Evolutionary conservation across 2,329 filamentous ascomycete species (phyloP).

Genomic region (Fusarium floridanum): DNA sequence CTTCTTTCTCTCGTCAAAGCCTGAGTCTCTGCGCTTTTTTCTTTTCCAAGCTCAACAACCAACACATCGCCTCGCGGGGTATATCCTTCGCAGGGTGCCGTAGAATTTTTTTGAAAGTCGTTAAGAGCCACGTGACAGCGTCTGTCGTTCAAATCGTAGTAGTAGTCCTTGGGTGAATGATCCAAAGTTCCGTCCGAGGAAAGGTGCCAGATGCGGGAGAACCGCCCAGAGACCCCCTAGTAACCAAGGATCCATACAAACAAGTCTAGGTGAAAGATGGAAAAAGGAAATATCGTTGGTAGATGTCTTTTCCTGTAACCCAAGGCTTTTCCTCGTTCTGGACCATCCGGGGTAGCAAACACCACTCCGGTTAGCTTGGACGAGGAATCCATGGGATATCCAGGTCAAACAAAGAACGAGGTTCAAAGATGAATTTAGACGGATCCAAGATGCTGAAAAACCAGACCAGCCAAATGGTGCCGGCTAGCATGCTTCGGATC

Average conservation of each 20-base stretch:
- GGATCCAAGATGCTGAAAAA: slow-evolving; percentile 48
- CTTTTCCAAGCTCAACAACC: slow-evolving; percentile 53
- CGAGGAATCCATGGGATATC: slow-evolving; percentile 18
- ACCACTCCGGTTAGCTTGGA: not conserved
- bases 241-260: slow-evolving; percentile 49
- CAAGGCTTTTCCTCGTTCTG: slow-evolving; percentile 16
- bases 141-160: slow-evolving; percentile 53
- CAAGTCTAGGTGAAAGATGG: slow-evolving; percentile 48
- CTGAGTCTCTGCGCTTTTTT: slow-evolving; percentile 47
- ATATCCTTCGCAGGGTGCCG: slow-evolving; percentile 58
- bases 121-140: slow-evolving; percentile 54
- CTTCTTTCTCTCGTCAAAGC: slow-evolving; percentile 40
- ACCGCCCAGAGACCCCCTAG: slow-evolving; percentile 44
- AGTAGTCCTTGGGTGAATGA: slow-evolving; percentile 51
- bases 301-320: slow-evolving; percentile 39
- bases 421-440: slow-evolving; percentile 46
- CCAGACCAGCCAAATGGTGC: slow-evolving; percentile 44
- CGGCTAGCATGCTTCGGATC: slow-evolving; percentile 49
- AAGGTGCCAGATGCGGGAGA: slow-evolving; percentile 45
- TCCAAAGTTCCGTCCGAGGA: slow-evolving; percentile 50
- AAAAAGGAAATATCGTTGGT: slow-evolving; percentile 46
- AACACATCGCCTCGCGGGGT: slow-evolving; percentile 55
- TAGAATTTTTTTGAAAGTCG: slow-evolving; percentile 50
- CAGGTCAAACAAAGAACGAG: slow-evolving; percentile 41
- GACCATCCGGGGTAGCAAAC: not conserved